Conservation (phyloP, 805 yeast genomes). For the Lachancea quebecensis region DNA sequence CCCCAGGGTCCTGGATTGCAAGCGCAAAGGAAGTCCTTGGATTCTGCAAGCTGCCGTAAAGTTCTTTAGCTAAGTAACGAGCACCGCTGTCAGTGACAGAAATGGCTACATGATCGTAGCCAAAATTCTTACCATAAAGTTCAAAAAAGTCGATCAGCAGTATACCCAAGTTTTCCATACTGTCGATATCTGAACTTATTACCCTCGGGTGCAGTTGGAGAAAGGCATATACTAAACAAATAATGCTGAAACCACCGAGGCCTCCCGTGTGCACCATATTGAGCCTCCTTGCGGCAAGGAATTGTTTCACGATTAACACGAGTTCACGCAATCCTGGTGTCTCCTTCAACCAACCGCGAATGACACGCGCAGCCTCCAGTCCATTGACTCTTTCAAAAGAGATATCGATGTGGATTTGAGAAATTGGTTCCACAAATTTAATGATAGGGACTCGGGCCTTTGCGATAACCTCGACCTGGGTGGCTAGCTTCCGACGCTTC, state of each 20-base stretch:
- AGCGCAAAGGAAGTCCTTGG: constrained; percentile 51
- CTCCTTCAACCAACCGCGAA: constrained; percentile 62
- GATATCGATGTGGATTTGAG: constrained; percentile 74
- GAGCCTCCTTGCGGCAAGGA: constrained; percentile 65
- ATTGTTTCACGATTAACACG: constrained; percentile 78
- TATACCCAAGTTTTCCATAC: constrained; percentile 75
- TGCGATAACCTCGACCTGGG: constrained; percentile 75
- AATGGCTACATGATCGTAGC: constrained; percentile 71
- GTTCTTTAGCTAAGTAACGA: constrained; percentile 51
- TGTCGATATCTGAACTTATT: constrained; percentile 55
- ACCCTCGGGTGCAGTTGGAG: constrained; percentile 73
- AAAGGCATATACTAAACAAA: constrained; percentile 77
- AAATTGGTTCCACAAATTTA: constrained; percentile 70
- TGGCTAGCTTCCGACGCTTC: constrained; percentile 54
- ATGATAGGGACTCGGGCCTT: constrained; percentile 91
- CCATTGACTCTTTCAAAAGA: constrained; percentile 87
- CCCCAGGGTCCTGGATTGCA: constrained; percentile 86
- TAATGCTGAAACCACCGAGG: constrained; percentile 89
- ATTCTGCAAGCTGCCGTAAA: constrained; percentile 44
- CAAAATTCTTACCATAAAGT: constrained; percentile 82
- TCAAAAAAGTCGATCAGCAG: constrained; percentile 87
- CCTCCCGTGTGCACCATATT: constrained; percentile 93
- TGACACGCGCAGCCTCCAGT: constrained; percentile 70
- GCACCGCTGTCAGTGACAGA: constrained; percentile 52
- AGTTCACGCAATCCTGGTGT: constrained; percentile 80